phyloP scores from a whole-genome alignment of 805 yeast species.

The Grigorovia transvaalensis region DNA sequence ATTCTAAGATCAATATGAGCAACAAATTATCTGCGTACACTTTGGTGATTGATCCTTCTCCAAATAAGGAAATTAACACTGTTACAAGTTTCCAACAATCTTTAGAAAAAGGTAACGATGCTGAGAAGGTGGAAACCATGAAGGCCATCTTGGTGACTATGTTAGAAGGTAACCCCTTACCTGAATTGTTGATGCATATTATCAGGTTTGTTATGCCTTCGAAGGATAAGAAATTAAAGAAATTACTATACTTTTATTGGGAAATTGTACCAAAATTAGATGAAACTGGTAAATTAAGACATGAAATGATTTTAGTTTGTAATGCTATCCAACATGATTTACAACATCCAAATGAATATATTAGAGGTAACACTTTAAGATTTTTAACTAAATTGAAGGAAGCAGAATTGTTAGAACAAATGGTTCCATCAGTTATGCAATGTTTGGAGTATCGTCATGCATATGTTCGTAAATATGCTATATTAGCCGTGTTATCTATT shows the following conservation, averaged over 20 bases:
- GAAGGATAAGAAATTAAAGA: conserved; percentile 79
- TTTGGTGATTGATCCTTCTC: conserved; percentile 65
- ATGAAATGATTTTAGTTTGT: conserved; percentile 97
- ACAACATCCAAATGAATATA: conserved; percentile 95
- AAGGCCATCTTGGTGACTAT: conserved; percentile 73
- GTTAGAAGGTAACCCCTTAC: conserved; percentile 87
- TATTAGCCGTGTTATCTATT: conserved; percentile 78
- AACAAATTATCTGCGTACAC: conserved; percentile 49
- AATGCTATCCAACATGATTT: conserved; percentile 95
- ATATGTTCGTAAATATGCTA: conserved; percentile 94
- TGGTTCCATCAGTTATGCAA: conserved; percentile 83
- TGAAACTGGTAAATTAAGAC: conserved; percentile 81
- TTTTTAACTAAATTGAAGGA: conserved; percentile 85
- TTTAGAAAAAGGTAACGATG: conserved; percentile 85
- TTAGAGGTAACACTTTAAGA: conserved; percentile 90
- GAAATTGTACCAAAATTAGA: conserved; percentile 93
- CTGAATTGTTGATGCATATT: conserved; percentile 89
- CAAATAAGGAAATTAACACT: conserved; percentile 48
- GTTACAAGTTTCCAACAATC: conserved; percentile 63
- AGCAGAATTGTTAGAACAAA: conserved; percentile 87
- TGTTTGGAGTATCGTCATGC: conserved; percentile 96
- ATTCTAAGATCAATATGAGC: conserved; percentile 1
- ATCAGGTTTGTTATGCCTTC: conserved; percentile 97
- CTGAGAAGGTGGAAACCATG: conserved; percentile 82
- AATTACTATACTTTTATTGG: conserved; percentile 91